Conservation (phyloP, 1,284 basidiomycete species). For the Ceratobasidium sp. region DNA sequence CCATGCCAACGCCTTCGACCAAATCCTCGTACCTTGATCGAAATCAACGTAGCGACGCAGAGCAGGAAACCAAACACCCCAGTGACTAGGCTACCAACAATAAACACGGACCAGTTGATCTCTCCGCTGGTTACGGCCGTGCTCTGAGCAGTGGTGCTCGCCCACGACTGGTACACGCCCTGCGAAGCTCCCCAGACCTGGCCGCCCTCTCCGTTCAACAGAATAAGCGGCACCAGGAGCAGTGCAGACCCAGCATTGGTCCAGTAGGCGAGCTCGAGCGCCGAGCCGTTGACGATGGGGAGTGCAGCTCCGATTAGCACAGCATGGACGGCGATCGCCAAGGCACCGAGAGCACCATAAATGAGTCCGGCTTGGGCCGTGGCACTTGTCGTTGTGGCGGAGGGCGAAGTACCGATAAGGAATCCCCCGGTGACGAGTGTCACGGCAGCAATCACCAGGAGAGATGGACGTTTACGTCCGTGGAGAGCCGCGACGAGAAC, state of each 20-base stretch:
- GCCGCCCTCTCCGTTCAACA: slow-evolving; percentile 67
- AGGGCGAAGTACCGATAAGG: slow-evolving; percentile 63
- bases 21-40: slow-evolving; percentile 44
- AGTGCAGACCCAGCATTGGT: slow-evolving; percentile 75
- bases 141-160: slow-evolving; percentile 10
- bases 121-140: slow-evolving; percentile 52
- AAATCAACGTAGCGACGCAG: slow-evolving; percentile 64
- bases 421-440: slow-evolving; percentile 71
- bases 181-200: slow-evolving; percentile 56
- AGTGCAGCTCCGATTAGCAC: slow-evolving; percentile 78
- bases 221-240: slow-evolving; percentile 71
- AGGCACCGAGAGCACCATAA: slow-evolving; percentile 75
- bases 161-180: slow-evolving; percentile 44
- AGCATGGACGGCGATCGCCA: slow-evolving; percentile 79
- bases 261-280: slow-evolving; percentile 80
- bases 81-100: slow-evolving; percentile 73
- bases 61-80: slow-evolving; percentile 80
- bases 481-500: slow-evolving; percentile 70
- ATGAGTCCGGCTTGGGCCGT: slow-evolving; percentile 61
- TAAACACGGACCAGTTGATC: slow-evolving; percentile 68
- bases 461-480: slow-evolving; percentile 63
- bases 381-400: slow-evolving; percentile 64
- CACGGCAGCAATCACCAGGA: slow-evolving; percentile 67
- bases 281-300: slow-evolving; percentile 73
- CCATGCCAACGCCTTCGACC: neutral